phyloP scores from a whole-genome alignment of 1,284 basidiomycete genomes.

The Porodaedalea pini region DNA sequence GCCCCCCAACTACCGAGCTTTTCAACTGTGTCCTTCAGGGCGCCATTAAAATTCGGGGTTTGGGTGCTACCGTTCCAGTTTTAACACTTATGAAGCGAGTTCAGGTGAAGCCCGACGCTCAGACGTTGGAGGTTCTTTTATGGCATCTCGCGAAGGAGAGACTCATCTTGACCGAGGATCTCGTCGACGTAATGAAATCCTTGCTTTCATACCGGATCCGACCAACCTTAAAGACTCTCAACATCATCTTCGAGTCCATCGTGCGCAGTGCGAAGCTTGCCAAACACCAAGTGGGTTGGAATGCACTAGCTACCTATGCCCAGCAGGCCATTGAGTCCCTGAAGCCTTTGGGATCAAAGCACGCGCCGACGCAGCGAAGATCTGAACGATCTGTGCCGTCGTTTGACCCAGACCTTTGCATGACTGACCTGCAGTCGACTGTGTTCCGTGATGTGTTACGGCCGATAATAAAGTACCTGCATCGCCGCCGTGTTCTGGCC shows the following conservation, averaged over 20 bases:
- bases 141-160: constrained; percentile 10
- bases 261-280: constrained; percentile 10
- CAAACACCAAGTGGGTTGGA: constrained; percentile 41
- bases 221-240: constrained; percentile 18
- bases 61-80: constrained; percentile 16
- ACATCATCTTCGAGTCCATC: constrained; percentile 19
- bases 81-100: constrained; percentile 21
- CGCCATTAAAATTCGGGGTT: constrained; percentile 18
- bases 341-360: constrained; percentile 12
- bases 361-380: neutral
- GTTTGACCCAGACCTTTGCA: constrained; percentile 50
- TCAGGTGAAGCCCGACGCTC: constrained; percentile 20
- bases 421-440: constrained; percentile 34
- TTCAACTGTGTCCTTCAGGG: constrained; percentile 24
- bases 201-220: constrained; percentile 7
- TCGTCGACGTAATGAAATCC: constrained; percentile 7
- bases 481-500: constrained; percentile 43
- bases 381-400: constrained; percentile 21
- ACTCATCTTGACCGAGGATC: constrained; percentile 1
- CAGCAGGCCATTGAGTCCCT: constrained; percentile 23
- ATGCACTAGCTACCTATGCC: constrained; percentile 34
- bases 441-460: constrained; percentile 37
- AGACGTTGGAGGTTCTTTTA: constrained; percentile 22
- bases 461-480: constrained; percentile 47
- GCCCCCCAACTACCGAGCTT: constrained; percentile 17